Percentiles rank a stretch among this genome's conserved stretches.
phyloP scores from a whole-genome alignment of 805 yeast genomes.

The Schwanniomyces sp. region DNA sequence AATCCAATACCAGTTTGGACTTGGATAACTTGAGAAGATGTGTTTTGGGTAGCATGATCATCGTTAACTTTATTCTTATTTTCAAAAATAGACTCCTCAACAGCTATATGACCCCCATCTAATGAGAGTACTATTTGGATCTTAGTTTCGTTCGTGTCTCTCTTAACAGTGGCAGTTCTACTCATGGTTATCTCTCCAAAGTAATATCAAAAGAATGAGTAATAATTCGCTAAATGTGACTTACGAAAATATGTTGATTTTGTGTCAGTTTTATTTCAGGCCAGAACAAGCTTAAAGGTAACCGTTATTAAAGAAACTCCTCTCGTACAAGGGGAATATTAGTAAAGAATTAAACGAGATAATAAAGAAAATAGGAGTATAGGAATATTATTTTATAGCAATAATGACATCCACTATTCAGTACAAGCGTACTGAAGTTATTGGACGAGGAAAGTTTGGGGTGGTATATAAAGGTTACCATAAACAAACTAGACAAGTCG shows the following conservation, averaged over 20 bases:
- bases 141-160: constrained; percentile 91
- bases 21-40: constrained; percentile 69
- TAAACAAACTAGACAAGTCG: constrained; percentile 67
- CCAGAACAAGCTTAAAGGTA: no score
- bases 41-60: constrained; percentile 66
- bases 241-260: background rate
- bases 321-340: background rate
- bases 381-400: background rate
- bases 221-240: background rate
- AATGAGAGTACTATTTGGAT: constrained; percentile 81
- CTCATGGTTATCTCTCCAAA: constrained; percentile 1
- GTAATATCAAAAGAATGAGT: background rate
- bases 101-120: constrained; percentile 77
- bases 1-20: constrained; percentile 94
- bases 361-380: background rate
- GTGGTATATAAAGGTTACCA: constrained; percentile 88
- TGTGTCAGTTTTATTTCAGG: background rate
- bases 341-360: background rate
- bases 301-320: background rate
- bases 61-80: constrained; percentile 20
- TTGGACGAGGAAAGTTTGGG: constrained; percentile 97
- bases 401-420: constrained; percentile 20
- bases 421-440: constrained; percentile 82
- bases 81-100: constrained; percentile 59
- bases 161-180: constrained; percentile 47